phyloP scores from a whole-genome alignment of 1,284 basidiomycete species.

The Austropuccinia psidii region DNA sequence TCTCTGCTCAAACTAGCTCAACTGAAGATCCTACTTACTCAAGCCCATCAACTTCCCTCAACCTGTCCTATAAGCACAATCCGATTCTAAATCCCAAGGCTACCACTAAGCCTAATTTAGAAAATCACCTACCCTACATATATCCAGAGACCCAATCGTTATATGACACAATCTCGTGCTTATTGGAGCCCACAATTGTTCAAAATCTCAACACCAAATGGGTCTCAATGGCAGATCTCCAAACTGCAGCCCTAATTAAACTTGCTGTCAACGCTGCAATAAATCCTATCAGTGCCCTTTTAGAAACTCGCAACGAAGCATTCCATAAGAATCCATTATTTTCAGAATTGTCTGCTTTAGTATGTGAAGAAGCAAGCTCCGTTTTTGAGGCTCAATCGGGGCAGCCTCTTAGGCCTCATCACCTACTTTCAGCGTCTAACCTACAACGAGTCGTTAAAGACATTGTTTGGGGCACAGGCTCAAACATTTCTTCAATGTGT shows the following conservation, averaged over 20 bases:
- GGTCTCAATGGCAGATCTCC: conserved; percentile 62
- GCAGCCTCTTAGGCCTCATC: conserved; percentile 27
- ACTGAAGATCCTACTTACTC: not conserved
- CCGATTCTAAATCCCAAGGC: conserved; percentile 41
- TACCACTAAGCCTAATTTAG: conserved; percentile 51
- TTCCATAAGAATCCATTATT: conserved; percentile 46
- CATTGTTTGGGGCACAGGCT: conserved; percentile 56
- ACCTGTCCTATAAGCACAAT: conserved; percentile 22
- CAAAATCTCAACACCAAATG: conserved; percentile 52
- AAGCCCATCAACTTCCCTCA: not conserved
- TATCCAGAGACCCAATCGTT: conserved; percentile 51
- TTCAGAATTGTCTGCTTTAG: conserved; percentile 36
- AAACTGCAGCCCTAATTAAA: conserved; percentile 68
- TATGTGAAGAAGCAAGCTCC: conserved; percentile 42
- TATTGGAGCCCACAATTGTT: conserved; percentile 55
- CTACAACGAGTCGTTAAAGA: conserved; percentile 53
- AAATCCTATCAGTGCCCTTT: conserved; percentile 77
- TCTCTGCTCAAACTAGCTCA: conserved; percentile 22
- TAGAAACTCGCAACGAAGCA: conserved; percentile 72
- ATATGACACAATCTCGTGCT: conserved; percentile 61
- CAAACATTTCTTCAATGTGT: conserved; percentile 72
- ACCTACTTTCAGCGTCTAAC: conserved; percentile 42
- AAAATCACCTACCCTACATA: conserved; percentile 52
- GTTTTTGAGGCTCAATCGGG: conserved; percentile 43
- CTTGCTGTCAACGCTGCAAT: conserved; percentile 76